These are phyloP conservation scores for Diatrype stigma DNA, from an alignment of 2,329 filamentous ascomycete genomes.

Conservation along the genomic window DNA sequence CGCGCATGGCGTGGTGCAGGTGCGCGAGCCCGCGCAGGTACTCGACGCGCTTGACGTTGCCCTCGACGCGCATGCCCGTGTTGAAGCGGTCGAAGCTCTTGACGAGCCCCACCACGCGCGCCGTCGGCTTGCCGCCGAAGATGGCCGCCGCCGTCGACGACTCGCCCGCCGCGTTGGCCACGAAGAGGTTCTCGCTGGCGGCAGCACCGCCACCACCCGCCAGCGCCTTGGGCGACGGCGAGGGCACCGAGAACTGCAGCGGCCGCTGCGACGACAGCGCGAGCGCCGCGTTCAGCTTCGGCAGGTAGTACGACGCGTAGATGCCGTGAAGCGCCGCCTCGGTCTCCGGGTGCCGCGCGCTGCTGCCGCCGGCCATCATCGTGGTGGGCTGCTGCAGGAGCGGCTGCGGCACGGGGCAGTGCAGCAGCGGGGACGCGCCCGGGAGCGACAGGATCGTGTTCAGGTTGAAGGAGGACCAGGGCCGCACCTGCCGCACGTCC, in stretches of 20 bases:
- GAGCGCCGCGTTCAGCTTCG: slow-evolving; percentile 82
- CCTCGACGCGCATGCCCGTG: slow-evolving; percentile 84
- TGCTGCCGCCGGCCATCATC: too few relatives aligned
- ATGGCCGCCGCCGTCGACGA: slow-evolving; percentile 50
- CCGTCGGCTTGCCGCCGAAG: slow-evolving; percentile 43
- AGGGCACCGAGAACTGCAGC: slow-evolving; percentile 46
- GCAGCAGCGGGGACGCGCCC: slow-evolving; percentile 67
- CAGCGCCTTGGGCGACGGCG: slow-evolving; percentile 27
- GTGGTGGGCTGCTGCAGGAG: slow-evolving; percentile 57
- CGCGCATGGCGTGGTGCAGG: slow-evolving; percentile 87
- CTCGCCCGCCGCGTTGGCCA: slow-evolving; percentile 58
- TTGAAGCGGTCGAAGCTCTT: slow-evolving; percentile 94
- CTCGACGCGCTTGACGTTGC: slow-evolving; percentile 78
- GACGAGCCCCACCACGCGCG: slow-evolving; percentile 62
- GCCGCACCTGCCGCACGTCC: slow-evolving; percentile 83
- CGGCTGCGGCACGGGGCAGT: slow-evolving; percentile 59
- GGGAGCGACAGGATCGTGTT: slow-evolving; percentile 68
- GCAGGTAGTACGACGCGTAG: slow-evolving; percentile 73
- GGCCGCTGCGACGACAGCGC: slow-evolving; percentile 68
- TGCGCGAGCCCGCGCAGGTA: slow-evolving; percentile 85
- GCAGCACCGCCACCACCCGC: slow-evolving; percentile 15
- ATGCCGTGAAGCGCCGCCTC: slow-evolving; percentile 72
- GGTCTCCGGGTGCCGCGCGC: slow-evolving; percentile 69
- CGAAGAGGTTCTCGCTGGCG: slow-evolving; percentile 55
- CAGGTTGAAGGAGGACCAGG: slow-evolving; percentile 77